Base-by-base conservation (phyloP, 768 basidiomycete genomes). In the Sporobolomyces pararoseus region DNA sequence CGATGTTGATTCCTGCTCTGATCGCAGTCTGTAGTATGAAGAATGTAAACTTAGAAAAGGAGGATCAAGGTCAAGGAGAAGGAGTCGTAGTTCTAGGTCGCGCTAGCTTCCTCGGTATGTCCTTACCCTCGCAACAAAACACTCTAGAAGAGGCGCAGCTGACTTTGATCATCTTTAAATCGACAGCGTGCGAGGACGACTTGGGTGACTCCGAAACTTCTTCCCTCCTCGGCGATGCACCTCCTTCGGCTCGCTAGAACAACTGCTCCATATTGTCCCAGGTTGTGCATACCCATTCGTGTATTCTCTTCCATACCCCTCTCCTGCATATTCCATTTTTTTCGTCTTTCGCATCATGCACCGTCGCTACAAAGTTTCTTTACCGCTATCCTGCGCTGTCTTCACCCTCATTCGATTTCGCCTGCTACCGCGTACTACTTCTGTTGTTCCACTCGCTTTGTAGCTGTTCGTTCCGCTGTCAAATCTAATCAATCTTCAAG, bases 71-170 rank as follows among this genome's bases (percentile, higher is more conserved):
- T 0, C 35, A 54, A 27, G 67, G 67, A 2, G 71, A 73, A 47
- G 71, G 71, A 1, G 71, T 73, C n/a, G 71, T 73, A 31, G 66
- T 73, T 17, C 60, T 73, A 1, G 71, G 71, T 0, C 29, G 69
- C 1, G 69, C 69, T 44, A 69, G 68, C 42, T 69, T 69, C 63
- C 57, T 69, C 19, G 68, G 68, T 69, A 34, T 31, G 68, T 66
- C 42, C 7, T n/a, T 13, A 13, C 35, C 19, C 21, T n/a, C 2
- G 25, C 14, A 42, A 3, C 12, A 16, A 13, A 4, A 13, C 13
- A 21, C 55, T 64, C 50, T 1, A 12, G 3, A 2, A 4, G 27
- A 2, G 13, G 12, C 17, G 6, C 17, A 42, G 10, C 17, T 17
- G 39, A 42, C 9, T 42, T 5, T n/a, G 0, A 17, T 47, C 10